Evolutionary conservation across 352 stramenopile species (phyloP).

Genomic region (Phytophthora lateralis): DNA sequence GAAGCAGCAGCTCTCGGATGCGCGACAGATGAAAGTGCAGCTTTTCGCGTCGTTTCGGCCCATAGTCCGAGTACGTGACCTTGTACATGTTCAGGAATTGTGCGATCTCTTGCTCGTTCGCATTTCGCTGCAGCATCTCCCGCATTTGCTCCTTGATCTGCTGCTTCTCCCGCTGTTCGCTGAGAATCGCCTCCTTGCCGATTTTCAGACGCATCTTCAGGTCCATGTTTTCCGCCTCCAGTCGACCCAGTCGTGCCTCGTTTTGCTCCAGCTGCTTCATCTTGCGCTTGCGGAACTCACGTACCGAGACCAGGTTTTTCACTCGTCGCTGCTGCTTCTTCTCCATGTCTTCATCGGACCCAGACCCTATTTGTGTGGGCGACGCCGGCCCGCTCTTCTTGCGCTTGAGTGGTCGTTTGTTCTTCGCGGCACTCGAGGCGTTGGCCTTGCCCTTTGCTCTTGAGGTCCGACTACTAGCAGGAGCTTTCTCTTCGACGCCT

Average conservation of each 20-base stretch:
- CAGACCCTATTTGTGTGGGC: slow-evolving; percentile 14
- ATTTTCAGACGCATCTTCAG: slow-evolving; percentile 85
- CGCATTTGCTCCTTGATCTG: slow-evolving; percentile 85
- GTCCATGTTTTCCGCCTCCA: slow-evolving; percentile 81
- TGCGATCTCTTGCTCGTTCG: slow-evolving; percentile 73
- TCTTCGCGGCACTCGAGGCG: slow-evolving; percentile 5
- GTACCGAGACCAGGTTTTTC: slow-evolving; percentile 76
- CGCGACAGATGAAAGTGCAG: slow-evolving; percentile 73
- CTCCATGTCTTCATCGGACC: slow-evolving; percentile 40
- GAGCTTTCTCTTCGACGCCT: slow-evolving; percentile 8
- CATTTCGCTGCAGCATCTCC: slow-evolving; percentile 72
- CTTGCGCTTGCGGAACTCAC: slow-evolving; percentile 80
- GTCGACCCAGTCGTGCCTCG: slow-evolving; percentile 56
- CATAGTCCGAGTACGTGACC: slow-evolving; percentile 83
- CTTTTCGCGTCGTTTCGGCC: slow-evolving; percentile 72
- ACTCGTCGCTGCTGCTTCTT: slow-evolving; percentile 72
- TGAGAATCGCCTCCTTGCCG: slow-evolving; percentile 74
- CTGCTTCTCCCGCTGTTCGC: slow-evolving; percentile 77
- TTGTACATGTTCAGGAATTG: slow-evolving; percentile 87
- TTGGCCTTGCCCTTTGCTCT: slow-evolving; percentile 20
- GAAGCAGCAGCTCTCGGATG: slow-evolving; percentile 75
- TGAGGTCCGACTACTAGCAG: slow-evolving; percentile 2
- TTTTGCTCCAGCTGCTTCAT: slow-evolving; percentile 79
- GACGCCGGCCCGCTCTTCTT: slow-evolving; percentile 31
- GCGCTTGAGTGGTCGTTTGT: slow-evolving; percentile 32